Evolutionary conservation across 2,329 filamentous ascomycete genomes (phyloP).

Genomic region (Sarocladium brachiariae): DNA sequence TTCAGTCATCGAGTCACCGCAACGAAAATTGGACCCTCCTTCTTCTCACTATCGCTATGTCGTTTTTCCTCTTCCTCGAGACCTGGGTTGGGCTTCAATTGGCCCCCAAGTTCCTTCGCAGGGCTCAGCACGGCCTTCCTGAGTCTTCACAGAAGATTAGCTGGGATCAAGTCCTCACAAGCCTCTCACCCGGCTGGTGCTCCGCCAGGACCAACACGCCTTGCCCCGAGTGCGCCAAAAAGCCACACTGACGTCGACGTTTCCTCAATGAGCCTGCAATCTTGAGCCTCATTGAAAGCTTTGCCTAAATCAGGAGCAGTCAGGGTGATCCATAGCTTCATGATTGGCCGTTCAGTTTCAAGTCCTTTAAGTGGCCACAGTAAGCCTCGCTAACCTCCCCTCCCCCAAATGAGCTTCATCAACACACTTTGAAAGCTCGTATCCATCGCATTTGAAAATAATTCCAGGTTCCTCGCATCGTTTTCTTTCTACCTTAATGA

Average conservation of each 20-base stretch:
- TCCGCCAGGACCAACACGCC: background rate
- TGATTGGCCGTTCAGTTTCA: background rate
- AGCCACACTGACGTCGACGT: background rate
- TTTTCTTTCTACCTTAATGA: no score
- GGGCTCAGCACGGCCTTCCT: background rate
- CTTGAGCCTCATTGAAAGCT: background rate
- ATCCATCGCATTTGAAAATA: no score
- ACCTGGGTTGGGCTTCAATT: background rate
- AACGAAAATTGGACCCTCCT: background rate
- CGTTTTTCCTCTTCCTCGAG: background rate
- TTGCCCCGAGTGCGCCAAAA: slow-evolving; percentile 4
- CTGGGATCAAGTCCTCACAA: no score
- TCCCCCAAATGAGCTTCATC: background rate
- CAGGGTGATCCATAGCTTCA: no score
- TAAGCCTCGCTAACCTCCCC: background rate
- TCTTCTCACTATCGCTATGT: background rate
- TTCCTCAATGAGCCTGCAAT: background rate
- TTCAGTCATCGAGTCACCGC: background rate
- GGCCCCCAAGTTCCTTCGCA: background rate
- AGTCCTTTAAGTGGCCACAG: slow-evolving; percentile 3
- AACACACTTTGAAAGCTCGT: no score
- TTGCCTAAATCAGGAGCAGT: background rate
- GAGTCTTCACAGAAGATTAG: background rate
- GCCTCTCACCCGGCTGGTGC: background rate
- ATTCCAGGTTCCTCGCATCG: no score